Evolutionary conservation across 768 basidiomycete genomes (phyloP).

Genomic region (Suillus paluster): DNA sequence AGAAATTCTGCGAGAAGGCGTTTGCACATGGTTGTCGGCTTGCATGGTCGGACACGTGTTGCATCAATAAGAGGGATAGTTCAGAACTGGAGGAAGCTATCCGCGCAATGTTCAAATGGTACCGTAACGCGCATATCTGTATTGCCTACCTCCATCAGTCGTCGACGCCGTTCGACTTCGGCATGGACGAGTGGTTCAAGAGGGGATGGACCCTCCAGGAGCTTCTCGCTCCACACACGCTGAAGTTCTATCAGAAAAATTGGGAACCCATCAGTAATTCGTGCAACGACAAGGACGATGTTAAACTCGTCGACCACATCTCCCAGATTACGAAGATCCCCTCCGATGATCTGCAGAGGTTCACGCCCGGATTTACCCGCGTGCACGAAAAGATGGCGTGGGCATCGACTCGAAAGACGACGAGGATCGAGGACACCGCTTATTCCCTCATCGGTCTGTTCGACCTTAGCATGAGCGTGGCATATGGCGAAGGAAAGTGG

Average conservation of each 20-base stretch:
- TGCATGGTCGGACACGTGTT: constrained; percentile 14
- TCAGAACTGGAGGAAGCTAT: constrained; percentile 18
- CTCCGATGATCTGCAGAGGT: neutral
- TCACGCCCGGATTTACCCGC: constrained; percentile 1
- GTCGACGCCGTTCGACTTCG: neutral
- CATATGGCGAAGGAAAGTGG: constrained; percentile 16
- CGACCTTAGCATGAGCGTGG: constrained; percentile 12
- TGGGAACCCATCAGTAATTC: constrained; percentile 11
- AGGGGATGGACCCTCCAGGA: neutral
- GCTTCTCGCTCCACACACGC: constrained; percentile 12
- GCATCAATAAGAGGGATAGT: constrained; percentile 18
- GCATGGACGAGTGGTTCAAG: constrained; percentile 15
- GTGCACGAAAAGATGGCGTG: constrained; percentile 11
- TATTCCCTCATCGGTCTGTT: constrained; percentile 19
- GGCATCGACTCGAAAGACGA: constrained; percentile 22
- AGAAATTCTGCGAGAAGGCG: constrained; percentile 5
- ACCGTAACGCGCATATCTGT: constrained; percentile 15
- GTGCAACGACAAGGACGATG: neutral
- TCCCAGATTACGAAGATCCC: constrained; percentile 5
- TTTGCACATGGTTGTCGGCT: neutral
- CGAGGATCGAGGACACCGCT: constrained; percentile 16
- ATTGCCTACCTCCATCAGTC: constrained; percentile 10
- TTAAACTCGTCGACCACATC: neutral
- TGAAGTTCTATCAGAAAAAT: constrained; percentile 14
- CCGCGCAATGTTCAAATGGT: constrained; percentile 20